Base-by-base conservation (phyloP, 495 filamentous ascomycete species). In the Talaromyces stipitatus region DNA sequence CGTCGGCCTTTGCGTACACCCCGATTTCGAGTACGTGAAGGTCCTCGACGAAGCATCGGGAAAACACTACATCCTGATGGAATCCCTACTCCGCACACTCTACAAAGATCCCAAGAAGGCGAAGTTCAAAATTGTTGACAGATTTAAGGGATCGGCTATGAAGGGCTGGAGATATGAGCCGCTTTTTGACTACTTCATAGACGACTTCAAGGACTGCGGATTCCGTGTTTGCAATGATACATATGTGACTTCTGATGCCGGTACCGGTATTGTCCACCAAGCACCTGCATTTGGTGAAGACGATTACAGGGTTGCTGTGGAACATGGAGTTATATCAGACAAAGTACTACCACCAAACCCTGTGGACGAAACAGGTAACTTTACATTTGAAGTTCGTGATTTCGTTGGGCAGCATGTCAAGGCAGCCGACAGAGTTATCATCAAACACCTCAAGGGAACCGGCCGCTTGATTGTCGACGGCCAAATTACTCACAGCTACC, bases 31-130 rank as follows among this genome's bases (percentile, higher is more conserved):
- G 63, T 98, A 97, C 66, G 70, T 97, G 68, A 92, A 97, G 75
- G 89, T 98, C 58, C 77, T 82, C 50, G 94, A 98, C 61, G 85
- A 91, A 56, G 80, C 78, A 23, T 87, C 85, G 0, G 86, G 86
- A 20, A 92, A 89, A 65, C 81, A 95, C 61, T 98, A 90, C 67
- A 87, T 97, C 52, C 79, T 97, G 10, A 77, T 96, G 10, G 92
- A 97, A 66, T 85, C 87, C 53, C 79, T 95, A 16, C 80, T 98
- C 30, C 79, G 79, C 36, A 96, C 88, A 6, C 73, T 97, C 7
- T 97, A 97, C 72, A 97, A 97, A 71, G 91, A 96, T 62, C 86
- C 88, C 12, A 98, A 97, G 78, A 97, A 97, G 77, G 92, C 92
- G 43, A 96, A 97, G 65, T 97, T 85, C 73, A 94, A 91, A 76